Base-by-base conservation (phyloP, 371 early-diverging fungal species). In the Entomophthora muscae region DNA sequence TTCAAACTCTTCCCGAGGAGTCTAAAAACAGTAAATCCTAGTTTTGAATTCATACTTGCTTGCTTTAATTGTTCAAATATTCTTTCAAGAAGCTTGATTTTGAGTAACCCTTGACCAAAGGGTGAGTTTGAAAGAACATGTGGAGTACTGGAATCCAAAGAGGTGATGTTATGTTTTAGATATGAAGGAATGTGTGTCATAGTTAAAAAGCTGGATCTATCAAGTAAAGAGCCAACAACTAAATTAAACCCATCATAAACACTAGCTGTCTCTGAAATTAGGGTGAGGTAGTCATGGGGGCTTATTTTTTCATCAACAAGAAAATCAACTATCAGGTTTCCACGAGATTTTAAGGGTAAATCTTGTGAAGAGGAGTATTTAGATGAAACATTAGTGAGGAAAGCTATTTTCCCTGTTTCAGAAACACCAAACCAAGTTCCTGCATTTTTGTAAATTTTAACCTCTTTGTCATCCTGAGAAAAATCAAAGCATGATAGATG, bases 401-500 rank as follows among this genome's bases (percentile, higher is more conserved):
- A 57, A 10, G 29, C 58, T 21, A 57, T 21, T 57, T 57, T 57
- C 13, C 58, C 58, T 24, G 21, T 7, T 29, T 57, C 31, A 29
- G 26, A 29, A 12, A 57, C 26, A 28, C 58, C 58, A 29, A 57
- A 31, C 58, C 58, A 57, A 7, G 58, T 57, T 13, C 58, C 58
- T 7, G 58, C 58, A 17, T 3, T 10, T 29, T 57, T 3, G 21
- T 29, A 57, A 21, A 24, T 7, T 21, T 24, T 57, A 1, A 57
- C 21, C 29, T 21, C 58, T 12, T 3, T 31, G 3, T n/a, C 26
- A 26, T 53, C 31, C 13, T 3, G 55, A 26, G 10, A 55, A 12
- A n/a, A 24, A 27, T 55, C 27, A 3, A 12, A 57, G 26, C 31
- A 22, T 29, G n/a, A 29, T 26, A 17, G 17, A 57, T 1, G 26